Base-by-base conservation (phyloP, 805 yeast genomes). In the Candida krabiensis region DNA sequence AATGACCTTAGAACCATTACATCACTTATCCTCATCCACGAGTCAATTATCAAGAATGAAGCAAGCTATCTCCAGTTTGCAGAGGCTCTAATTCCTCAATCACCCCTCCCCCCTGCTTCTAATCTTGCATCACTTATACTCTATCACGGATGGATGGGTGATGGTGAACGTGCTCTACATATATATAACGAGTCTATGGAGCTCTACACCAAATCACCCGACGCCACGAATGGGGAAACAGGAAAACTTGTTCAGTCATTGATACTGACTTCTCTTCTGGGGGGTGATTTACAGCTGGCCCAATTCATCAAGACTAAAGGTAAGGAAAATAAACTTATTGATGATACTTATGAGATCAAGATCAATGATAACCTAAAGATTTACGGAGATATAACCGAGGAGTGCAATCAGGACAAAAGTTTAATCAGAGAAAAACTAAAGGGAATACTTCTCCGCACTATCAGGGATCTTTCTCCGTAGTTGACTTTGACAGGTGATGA, bases 241-340 rank as follows among this genome's bases (percentile, higher is more conserved):
- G 57, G 58, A 4, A 39, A 35, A 30, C 30, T 61, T 9, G 47
- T 59, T 6, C 50, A 58, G 31, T 45, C 63, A 6, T 45, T 64
- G 30, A 41, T 57, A 4, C 37, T 60, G 13, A 42, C 56, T 9
- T 39, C 55, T 7, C 35, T 64, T 5, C 33, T 52, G 3, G 45
- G 44, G 2, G 35, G 46, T 3, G 67, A 64, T 29, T 28, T 64
- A 5, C 63, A 59, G 17, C 35, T 64, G 19, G 67, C 67, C 1
- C 52, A 56, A 18, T 49, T 61, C 16, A 53, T 64, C 29, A 54
- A 59, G 32, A 41, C 44, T 4, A 61, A 62, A 29, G 54, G 60
- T 22, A 41, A 45, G 21, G 60, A 55, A 19, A 52, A 53, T 27
- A 36, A 48, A 3, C 37, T 62, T 4, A 35, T 60, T 9, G 52